Percentiles rank a stretch among this genome's conserved stretches.
These are phyloP conservation scores for Babesia ovata DNA, from an alignment of 169 alveolate genomes.

Conservation along the genomic window DNA sequence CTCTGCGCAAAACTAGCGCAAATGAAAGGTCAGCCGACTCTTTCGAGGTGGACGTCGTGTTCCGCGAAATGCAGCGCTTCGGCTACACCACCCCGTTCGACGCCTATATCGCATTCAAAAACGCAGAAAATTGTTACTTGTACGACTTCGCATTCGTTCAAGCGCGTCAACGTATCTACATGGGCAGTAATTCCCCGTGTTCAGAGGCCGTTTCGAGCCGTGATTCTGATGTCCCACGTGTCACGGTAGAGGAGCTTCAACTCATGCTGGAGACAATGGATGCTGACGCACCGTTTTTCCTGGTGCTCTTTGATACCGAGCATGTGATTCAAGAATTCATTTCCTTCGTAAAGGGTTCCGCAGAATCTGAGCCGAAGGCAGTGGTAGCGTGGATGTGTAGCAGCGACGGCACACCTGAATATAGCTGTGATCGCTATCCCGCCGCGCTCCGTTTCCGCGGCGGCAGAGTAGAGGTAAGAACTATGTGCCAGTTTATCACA, in stretches of 20 bases:
- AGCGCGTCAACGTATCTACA: constrained; percentile 4
- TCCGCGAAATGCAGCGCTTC: constrained; percentile 42
- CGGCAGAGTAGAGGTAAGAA: constrained; percentile 13
- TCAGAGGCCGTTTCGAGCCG: not conserved
- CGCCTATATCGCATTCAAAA: constrained; percentile 45
- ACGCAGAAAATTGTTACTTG: constrained; percentile 43
- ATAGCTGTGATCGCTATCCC: constrained; percentile 16
- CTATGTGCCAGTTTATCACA: not conserved
- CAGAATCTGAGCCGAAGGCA: constrained; percentile 20
- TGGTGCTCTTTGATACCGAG: constrained; percentile 29
- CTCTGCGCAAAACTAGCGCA: not conserved
- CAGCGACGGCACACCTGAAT: constrained; percentile 18
- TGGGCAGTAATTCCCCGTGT: not conserved
- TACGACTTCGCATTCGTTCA: constrained; percentile 43
- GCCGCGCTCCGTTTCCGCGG: constrained; percentile 44
- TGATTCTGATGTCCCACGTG: constrained; percentile 14
- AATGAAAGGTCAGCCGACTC: not conserved
- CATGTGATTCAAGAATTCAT: not conserved
- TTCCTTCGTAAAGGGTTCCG: constrained; percentile 3
- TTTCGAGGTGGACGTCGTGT: constrained; percentile 12
- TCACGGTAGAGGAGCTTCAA: constrained; percentile 35
- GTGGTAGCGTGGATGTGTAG: constrained; percentile 20
- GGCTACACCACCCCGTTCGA: constrained; percentile 48
- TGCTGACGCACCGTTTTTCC: constrained; percentile 6
- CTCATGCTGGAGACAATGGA: constrained; percentile 47